Conservation (phyloP, 805 yeast genomes). For the Candida loeiensis region DNA sequence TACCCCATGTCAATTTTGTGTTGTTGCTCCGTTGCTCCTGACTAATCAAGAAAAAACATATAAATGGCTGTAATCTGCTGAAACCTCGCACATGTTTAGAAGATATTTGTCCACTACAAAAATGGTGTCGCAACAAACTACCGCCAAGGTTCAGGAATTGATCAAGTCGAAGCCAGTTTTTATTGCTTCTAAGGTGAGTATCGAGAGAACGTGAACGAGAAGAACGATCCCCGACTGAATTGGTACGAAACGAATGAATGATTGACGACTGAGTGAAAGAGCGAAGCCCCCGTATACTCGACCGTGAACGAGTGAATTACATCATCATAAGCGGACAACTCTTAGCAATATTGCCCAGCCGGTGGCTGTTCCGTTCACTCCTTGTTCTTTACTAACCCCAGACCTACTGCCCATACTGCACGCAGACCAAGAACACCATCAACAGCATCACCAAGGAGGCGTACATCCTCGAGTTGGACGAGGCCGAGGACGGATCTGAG, state of each 20-base stretch:
- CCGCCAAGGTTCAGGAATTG: conserved; percentile 56
- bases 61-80: neutral
- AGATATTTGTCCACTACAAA: conserved; percentile 23
- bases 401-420: conserved; percentile 44
- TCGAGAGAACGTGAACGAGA: too few relatives aligned
- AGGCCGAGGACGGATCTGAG: conserved; percentile 65
- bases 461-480: conserved; percentile 53
- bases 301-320: too few relatives aligned
- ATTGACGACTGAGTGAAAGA: too few relatives aligned
- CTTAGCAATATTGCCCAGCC: too few relatives aligned
- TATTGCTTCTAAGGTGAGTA: conserved; percentile 73
- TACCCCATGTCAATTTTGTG: too few relatives aligned
- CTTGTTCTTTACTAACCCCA: conserved; percentile 8
- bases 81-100: neutral
- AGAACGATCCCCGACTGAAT: too few relatives aligned
- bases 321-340: too few relatives aligned
- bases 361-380: too few relatives aligned
- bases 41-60: conserved; percentile 1
- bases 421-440: conserved; percentile 43
- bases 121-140: conserved; percentile 59
- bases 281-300: too few relatives aligned
- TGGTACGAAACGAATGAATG: too few relatives aligned
- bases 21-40: neutral
- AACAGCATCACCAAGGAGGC: conserved; percentile 42
- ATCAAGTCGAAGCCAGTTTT: conserved; percentile 67